A percentile compares a stretch with the other conserved stretches of the same genome.
These are phyloP conservation scores for Corynascus novoguineensis DNA, from an alignment of 495 filamentous ascomycete genomes.

Conservation along the genomic window DNA sequence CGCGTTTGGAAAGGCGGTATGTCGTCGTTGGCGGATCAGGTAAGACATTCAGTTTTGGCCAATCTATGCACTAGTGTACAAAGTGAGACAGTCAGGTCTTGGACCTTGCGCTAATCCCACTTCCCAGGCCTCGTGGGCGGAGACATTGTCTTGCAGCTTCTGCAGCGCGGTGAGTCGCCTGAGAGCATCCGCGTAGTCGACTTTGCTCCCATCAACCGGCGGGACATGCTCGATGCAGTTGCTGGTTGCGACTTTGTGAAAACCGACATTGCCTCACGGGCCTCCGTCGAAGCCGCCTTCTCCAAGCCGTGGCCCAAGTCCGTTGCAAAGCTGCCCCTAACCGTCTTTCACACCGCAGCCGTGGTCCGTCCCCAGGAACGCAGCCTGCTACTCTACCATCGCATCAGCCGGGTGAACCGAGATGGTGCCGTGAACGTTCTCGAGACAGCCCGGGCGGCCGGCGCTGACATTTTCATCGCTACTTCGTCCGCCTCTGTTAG, in stretches of 20 bases:
- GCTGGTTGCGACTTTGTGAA: slow-evolving; percentile 43
- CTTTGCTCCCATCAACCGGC: slow-evolving; percentile 39
- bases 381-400: slow-evolving; percentile 39
- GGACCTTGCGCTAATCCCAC: neutral
- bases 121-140: slow-evolving; percentile 50
- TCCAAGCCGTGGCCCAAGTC: slow-evolving; percentile 44
- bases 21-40: slow-evolving; percentile 54
- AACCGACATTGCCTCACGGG: slow-evolving; percentile 48
- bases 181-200: slow-evolving; percentile 52
- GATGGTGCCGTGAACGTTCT: slow-evolving; percentile 56
- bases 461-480: slow-evolving; percentile 52
- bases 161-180: slow-evolving; percentile 49
- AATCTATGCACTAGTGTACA: neutral
- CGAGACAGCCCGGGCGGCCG: slow-evolving; percentile 41
- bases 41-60: slow-evolving; percentile 24
- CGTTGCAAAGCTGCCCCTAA: slow-evolving; percentile 45
- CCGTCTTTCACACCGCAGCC: slow-evolving; percentile 56
- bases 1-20: slow-evolving; percentile 51
- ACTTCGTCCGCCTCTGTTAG: slow-evolving; percentile 53
- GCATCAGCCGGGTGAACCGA: slow-evolving; percentile 50
- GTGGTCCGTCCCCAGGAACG: slow-evolving; percentile 48
- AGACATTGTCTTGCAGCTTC: slow-evolving; percentile 50
- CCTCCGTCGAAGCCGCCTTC: slow-evolving; percentile 44
- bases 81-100: neutral
- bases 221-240: slow-evolving; percentile 34